Conservation (phyloP, 1,284 basidiomycete genomes). For the Ganoderma sinense region DNA sequence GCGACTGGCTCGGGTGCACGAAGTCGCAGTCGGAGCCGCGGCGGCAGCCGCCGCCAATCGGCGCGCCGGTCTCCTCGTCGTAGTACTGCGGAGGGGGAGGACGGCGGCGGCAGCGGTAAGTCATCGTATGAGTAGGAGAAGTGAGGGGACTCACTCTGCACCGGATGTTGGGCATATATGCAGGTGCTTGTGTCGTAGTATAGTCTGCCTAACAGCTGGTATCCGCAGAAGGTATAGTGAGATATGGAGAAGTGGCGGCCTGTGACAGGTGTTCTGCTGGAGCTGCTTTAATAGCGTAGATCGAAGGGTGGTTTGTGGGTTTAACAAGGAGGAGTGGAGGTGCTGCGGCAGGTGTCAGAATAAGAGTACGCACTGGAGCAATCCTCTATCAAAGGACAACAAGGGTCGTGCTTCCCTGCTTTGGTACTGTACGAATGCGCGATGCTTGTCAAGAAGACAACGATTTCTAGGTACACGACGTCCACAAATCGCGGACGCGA, state of each 20-base stretch:
- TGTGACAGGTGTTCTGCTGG: not conserved
- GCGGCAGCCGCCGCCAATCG: constrained; percentile 28
- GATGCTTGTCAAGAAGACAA: not conserved
- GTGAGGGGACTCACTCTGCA: constrained; percentile 12
- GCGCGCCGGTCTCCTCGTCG: constrained; percentile 28
- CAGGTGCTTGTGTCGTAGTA: not conserved
- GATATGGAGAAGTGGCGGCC: not conserved
- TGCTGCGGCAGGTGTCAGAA: not conserved
- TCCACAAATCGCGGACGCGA: not conserved
- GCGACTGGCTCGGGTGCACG: constrained; percentile 35
- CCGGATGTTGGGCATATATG: constrained; percentile 20
- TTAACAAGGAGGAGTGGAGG: not conserved
- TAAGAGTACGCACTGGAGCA: not conserved
- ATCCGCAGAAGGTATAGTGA: not conserved
- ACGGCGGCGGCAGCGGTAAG: not conserved
- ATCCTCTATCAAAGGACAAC: not conserved
- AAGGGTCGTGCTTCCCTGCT: not conserved
- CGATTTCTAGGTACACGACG: not conserved
- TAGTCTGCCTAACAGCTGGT: not conserved
- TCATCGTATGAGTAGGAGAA: constrained; percentile 3
- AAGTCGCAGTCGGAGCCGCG: constrained; percentile 27
- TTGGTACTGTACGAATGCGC: not conserved
- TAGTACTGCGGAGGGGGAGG: constrained; percentile 27
- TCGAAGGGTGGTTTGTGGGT: not conserved
- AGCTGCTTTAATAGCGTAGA: not conserved